A percentile compares a stretch with the other conserved stretches of the same genome.
Conservation (phyloP, 2,329 filamentous ascomycete species). For the Epichloe bromicola region DNA sequence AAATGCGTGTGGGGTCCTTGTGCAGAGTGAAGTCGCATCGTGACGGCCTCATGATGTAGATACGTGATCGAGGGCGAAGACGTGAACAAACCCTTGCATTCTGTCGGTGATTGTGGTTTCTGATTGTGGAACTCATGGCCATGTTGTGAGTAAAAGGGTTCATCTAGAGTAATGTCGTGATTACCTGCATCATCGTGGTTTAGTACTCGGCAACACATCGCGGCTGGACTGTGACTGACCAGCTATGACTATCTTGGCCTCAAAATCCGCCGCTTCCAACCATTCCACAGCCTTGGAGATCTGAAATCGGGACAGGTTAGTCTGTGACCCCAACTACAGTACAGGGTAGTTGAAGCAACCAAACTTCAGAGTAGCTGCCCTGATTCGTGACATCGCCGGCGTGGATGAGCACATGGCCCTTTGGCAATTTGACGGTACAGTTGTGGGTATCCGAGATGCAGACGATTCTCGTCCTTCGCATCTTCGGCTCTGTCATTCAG, state of each 20-base stretch:
- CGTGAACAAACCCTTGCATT: constrained; percentile 41
- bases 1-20: constrained; percentile 46
- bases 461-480: constrained; percentile 49
- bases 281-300: constrained; percentile 50
- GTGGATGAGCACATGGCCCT: constrained; percentile 62
- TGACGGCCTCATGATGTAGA: constrained; percentile 43
- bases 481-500: constrained; percentile 6
- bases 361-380: constrained; percentile 44
- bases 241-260: constrained; percentile 57
- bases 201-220: background rate
- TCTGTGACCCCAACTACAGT: background rate
- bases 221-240: constrained; percentile 28
- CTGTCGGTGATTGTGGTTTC: constrained; percentile 34
- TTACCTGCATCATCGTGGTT: constrained; percentile 39
- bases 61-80: constrained; percentile 48
- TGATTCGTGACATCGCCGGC: constrained; percentile 68
- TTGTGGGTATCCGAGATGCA: constrained; percentile 72
- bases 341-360: background rate
- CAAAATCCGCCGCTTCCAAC: constrained; percentile 54
- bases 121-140: constrained; percentile 44
- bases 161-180: constrained; percentile 60
- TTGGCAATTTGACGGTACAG: constrained; percentile 48
- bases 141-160: constrained; percentile 43
- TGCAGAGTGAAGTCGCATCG: constrained; percentile 39
- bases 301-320: constrained; percentile 11